These are phyloP conservation scores for Penicillium manginii DNA, from an alignment of 495 filamentous ascomycete genomes.

Conservation along the genomic window DNA sequence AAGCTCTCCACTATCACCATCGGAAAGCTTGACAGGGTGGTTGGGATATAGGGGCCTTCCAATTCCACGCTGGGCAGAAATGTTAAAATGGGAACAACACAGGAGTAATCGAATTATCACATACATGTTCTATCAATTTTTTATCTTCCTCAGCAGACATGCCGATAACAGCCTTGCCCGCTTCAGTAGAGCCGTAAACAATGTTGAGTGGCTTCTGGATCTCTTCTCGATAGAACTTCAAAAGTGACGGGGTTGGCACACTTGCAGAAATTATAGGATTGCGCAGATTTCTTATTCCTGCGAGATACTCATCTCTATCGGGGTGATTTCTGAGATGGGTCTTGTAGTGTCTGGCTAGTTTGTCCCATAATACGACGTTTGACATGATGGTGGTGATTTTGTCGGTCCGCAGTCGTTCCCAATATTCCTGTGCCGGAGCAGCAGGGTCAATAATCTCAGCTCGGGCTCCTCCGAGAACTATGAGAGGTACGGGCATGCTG, in stretches of 20 bases:
- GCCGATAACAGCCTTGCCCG: too few relatives aligned
- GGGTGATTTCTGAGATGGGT: neutral
- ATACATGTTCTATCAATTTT: too few relatives aligned
- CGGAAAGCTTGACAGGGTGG: constrained; percentile 2
- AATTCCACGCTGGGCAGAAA: too few relatives aligned
- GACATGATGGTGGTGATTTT: neutral
- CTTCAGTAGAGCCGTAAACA: neutral
- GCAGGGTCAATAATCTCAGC: neutral
- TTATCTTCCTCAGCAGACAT: too few relatives aligned
- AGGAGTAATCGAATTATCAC: too few relatives aligned
- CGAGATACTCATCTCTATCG: neutral
- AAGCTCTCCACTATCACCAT: constrained; percentile 4
- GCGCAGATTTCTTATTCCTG: neutral
- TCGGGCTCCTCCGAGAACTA: neutral
- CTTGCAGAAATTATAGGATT: neutral
- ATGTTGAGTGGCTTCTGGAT: neutral
- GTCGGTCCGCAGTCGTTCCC: neutral
- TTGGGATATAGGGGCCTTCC: too few relatives aligned
- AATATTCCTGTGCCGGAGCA: neutral
- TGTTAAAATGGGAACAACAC: too few relatives aligned
- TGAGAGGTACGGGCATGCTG: neutral
- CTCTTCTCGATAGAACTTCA: neutral
- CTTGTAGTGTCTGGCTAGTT: neutral
- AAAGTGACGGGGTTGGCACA: neutral
- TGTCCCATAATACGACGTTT: neutral